These are phyloP conservation scores for Clavispora phyllophila DNA, from an alignment of 805 yeast species.

Conservation along the genomic window DNA sequence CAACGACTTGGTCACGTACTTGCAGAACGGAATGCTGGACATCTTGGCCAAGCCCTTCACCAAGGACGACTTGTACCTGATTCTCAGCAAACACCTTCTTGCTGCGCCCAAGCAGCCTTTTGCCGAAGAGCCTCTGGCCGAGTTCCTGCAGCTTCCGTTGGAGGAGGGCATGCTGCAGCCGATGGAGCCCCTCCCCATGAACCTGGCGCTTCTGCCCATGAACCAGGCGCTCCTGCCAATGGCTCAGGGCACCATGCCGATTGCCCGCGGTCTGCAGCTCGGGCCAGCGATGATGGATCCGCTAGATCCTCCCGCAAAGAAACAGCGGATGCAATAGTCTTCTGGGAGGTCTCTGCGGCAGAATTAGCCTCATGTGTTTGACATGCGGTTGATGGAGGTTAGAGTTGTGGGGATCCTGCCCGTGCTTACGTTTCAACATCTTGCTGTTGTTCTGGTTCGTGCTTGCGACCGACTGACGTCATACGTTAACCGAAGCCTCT, in stretches of 20 bases:
- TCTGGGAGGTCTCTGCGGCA: no score
- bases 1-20: slow-evolving; percentile 71
- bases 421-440: no score
- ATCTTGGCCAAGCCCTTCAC: slow-evolving; percentile 93
- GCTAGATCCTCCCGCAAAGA: slow-evolving; percentile 10
- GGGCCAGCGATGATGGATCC: not conserved
- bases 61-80: slow-evolving; percentile 74
- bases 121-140: slow-evolving; percentile 9
- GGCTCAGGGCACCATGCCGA: not conserved
- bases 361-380: no score
- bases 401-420: no score
- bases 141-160: slow-evolving; percentile 8
- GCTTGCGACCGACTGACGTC: no score
- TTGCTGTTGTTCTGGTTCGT: no score
- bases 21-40: slow-evolving; percentile 88
- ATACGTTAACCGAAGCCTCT: no score
- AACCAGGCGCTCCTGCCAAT: slow-evolving; percentile 5
- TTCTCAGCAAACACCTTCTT: slow-evolving; percentile 68
- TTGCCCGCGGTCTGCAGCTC: not conserved
- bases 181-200: slow-evolving; percentile 6
- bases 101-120: slow-evolving; percentile 12
- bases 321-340: slow-evolving; percentile 4
- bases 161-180: slow-evolving; percentile 8
- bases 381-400: no score
- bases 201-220: slow-evolving; percentile 7